Base-by-base conservation (phyloP, 176 grass and related monocot species). In the Oryza punctata region DNA sequence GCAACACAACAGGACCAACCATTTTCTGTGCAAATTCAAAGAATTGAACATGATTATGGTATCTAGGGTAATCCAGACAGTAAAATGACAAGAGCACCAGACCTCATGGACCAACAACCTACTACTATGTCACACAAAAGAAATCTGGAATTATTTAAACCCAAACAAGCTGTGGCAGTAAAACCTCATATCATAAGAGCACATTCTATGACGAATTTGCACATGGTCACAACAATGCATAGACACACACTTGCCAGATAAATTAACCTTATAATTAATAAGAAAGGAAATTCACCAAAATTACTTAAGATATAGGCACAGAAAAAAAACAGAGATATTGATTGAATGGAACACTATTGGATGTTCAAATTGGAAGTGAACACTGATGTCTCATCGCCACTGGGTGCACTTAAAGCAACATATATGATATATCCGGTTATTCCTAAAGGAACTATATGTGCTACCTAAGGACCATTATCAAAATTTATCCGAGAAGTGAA, bases 321-420 rank as follows among this genome's bases (percentile, higher is more conserved):
- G 7, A 77, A 12, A 78, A 12, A 78, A 10, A 78, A 70, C 45
- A 68, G 12, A 43, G 5, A 75, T 29, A 80, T 63, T 35, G 75
- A 35, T 33, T 25, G 13, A 76, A 76, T 8, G 21, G 29, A 27
- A 70, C 5, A 76, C 50, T 33, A 21, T 69, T 43, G 59, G 19
- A 69, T 76, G 78, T 76, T 76, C 49, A 70, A 76, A 87, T 18
- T 75, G 47, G 63, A 75, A 43, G 24, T 43, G 27, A 78, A 78
- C 43, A 18, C 35, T 44, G 14, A 68, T 13, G 2, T 8, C 75
- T 64, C 69, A 24, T 79, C 52, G 26, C 68, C 30, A 60, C 33
- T 60, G 23, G 30, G 23, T 33, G 30, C 54, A 57, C 3, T 69
- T 15, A 47, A 70, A 33, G 21, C 38, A 79, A 71, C 65, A 85